Conservation (phyloP, 805 yeast genomes). For the Cyberlindnera euphorbiae region DNA sequence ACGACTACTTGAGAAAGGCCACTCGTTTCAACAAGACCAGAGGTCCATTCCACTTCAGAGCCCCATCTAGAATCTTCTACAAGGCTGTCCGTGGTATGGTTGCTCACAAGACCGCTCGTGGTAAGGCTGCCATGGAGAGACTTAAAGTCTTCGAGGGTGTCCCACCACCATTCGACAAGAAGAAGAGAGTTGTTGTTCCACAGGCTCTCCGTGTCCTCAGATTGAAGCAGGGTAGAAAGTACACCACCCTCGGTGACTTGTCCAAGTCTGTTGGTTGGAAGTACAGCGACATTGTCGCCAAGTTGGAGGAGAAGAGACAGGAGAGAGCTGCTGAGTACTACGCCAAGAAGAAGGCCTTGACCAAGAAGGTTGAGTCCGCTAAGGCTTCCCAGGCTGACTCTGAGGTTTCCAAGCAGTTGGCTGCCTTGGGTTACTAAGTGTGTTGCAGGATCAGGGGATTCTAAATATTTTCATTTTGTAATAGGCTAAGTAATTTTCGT, state of each 20-base stretch:
- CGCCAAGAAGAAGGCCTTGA: constrained; percentile 96
- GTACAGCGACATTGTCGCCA: constrained; percentile 96
- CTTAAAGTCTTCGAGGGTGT: constrained; percentile 99
- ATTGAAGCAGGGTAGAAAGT: constrained; percentile 99
- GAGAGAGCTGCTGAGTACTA: constrained; percentile 98
- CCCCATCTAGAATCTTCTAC: constrained; percentile 99
- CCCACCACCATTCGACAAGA: constrained; percentile 99
- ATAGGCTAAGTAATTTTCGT: constrained; percentile 8
- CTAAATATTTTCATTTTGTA: constrained; percentile 2
- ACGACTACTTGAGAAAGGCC: constrained; percentile 99
- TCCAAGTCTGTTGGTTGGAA: constrained; percentile 99
- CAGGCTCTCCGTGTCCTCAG: constrained; percentile 98
- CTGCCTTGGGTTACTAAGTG: constrained; percentile 93
- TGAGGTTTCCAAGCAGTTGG: constrained; percentile 89
- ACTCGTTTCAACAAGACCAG: constrained; percentile 97
- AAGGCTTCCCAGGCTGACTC: constrained; percentile 82
- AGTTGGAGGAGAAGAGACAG: constrained; percentile 99
- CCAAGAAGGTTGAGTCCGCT: constrained; percentile 88
- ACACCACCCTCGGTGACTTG: constrained; percentile 96
- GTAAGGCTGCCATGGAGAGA: constrained; percentile 99
- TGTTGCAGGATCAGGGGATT: constrained; percentile 2
- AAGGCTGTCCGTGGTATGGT: constrained; percentile 99
- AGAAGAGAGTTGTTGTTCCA: constrained; percentile 99
- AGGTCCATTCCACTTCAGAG: constrained; percentile 99
- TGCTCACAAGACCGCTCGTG: constrained; percentile 99